Conservation (phyloP, 352 stramenopile genomes). For the Peronospora tabacina region DNA sequence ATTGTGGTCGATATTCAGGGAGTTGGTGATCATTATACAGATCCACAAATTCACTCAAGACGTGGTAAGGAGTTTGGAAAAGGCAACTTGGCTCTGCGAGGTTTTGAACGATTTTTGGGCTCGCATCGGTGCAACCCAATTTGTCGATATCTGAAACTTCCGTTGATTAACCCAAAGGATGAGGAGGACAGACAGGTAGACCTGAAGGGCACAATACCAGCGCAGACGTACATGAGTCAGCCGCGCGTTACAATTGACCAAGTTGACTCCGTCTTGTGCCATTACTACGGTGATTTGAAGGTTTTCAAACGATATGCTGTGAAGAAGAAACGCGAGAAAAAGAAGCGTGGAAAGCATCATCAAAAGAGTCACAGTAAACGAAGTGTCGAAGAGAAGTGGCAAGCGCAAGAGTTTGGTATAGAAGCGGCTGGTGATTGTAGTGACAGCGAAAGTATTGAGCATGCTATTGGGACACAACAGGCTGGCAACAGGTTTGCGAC, state of each 20-base stretch:
- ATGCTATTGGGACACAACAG: slow-evolving; percentile 6
- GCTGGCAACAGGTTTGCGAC: slow-evolving; percentile 12
- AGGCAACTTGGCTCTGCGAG: slow-evolving; percentile 58
- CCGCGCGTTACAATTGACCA: slow-evolving; percentile 43
- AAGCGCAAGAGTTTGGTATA: slow-evolving; percentile 12
- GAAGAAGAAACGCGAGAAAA: slow-evolving; percentile 35
- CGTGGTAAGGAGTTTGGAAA: slow-evolving; percentile 80
- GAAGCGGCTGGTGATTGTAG: slow-evolving; percentile 8
- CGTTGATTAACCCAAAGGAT: slow-evolving; percentile 63
- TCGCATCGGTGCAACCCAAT: slow-evolving; percentile 81
- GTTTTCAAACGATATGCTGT: slow-evolving; percentile 57
- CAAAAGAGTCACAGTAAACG: slow-evolving; percentile 6
- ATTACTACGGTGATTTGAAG: slow-evolving; percentile 70
- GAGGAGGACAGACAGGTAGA: slow-evolving; percentile 28
- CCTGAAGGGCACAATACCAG: slow-evolving; percentile 53
- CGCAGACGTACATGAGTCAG: slow-evolving; percentile 65
- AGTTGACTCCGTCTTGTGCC: slow-evolving; percentile 57
- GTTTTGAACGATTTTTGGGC: slow-evolving; percentile 63
- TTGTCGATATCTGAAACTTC: slow-evolving; percentile 67
- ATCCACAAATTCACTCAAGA: slow-evolving; percentile 89
- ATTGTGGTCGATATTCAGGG: slow-evolving; percentile 94
- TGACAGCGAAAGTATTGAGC: slow-evolving; percentile 7
- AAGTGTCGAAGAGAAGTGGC: slow-evolving; percentile 10
- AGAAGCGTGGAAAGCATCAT: slow-evolving; percentile 26
- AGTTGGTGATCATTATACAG: slow-evolving; percentile 93